Evolutionary conservation across 495 filamentous ascomycete genomes (phyloP), one percentile per base, ranked within the genome.

Genomic region (Penicillium macrosclerotiorum): DNA sequence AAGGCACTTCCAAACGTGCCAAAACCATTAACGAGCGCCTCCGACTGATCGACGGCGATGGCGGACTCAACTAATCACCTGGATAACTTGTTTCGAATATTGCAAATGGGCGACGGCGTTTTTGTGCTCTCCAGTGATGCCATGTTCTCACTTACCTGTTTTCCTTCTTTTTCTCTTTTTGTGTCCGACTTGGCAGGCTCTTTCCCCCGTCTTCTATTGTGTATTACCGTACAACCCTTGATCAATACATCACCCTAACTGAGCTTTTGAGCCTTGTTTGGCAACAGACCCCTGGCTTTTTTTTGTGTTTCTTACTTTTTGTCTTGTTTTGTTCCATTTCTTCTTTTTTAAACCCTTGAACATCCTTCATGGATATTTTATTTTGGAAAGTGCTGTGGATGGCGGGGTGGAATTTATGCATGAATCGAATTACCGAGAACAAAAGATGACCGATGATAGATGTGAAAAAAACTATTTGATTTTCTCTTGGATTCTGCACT

Each of bases 21-120:
- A 95, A 95, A 72, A 94, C 89, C 29, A 83, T 85, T 3, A 92
- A 94, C 66, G 88, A 95, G 68, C 76, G 89, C 51, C 78, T 96
- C 36, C 86, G 87, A 22, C 84, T 95, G 54, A 89, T 90, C 13
- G 90, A 96, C 61, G 90, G 88, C 17, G 78, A 86, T 37, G 74
- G 74, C n/a, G 77, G 69, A 12, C 57, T 73, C 33, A 54, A 49
- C 45, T 67, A 61, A 48, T 35, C 18, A 23, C 37, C 23, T 42
- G 57, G 37, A 29, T 27, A 20, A 27, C 23, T 22, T 47, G 41
- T 55, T 59, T 45, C 29, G 32, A 47, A 34, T 55, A 59, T 36
- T 62, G 51, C 47, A 49, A 56, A 52, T 55, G 55, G 59, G 55
- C 51, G 42, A 50, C 20, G 66, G 66, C 63, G 67, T 70, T 64